A percentile compares a stretch with the other conserved stretches of the same genome.
These are phyloP conservation scores for Sporothrix curviconia DNA, from an alignment of 2,329 filamentous ascomycete genomes.

Conservation along the genomic window DNA sequence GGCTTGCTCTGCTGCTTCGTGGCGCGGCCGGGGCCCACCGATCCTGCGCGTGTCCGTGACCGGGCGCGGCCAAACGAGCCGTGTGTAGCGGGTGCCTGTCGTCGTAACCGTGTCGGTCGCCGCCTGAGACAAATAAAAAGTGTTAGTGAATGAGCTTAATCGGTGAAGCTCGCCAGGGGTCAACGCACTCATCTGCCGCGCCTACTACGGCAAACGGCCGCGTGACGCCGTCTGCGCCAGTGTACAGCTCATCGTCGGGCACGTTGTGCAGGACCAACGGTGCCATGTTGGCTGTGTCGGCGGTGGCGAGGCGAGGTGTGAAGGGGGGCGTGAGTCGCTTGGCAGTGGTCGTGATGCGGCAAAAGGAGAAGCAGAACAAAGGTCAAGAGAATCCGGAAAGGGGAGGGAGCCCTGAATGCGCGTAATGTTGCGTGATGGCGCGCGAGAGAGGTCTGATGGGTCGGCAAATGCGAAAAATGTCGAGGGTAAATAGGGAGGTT, in stretches of 20 bases:
- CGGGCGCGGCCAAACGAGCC: constrained; percentile 62
- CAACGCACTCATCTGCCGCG: constrained; percentile 17
- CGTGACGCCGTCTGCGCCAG: constrained; percentile 58
- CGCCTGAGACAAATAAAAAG: constrained; percentile 36
- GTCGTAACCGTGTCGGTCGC: constrained; percentile 41
- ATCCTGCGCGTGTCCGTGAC: constrained; percentile 35
- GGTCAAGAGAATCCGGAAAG: not conserved
- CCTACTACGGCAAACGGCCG: constrained; percentile 58
- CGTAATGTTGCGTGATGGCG: too few species aligned
- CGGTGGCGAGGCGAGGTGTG: too few species aligned
- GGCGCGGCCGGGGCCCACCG: constrained; percentile 13
- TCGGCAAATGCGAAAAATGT: not conserved
- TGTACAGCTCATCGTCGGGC: constrained; percentile 60
- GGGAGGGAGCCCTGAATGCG: not conserved
- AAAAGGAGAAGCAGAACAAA: not conserved
- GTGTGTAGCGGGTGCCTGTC: constrained; percentile 42
- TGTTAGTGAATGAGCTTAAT: constrained; percentile 6
- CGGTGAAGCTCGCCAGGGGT: not conserved
- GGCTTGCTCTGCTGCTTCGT: constrained; percentile 37
- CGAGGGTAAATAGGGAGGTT: not conserved
- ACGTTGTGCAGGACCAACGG: constrained; percentile 63
- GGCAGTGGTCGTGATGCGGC: not conserved
- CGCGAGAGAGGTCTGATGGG: too few species aligned
- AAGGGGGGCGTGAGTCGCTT: not conserved
- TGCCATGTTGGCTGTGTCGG: constrained; percentile 43